Percentiles rank a stretch among this genome's conserved stretches.
phyloP scores from a whole-genome alignment of 1,284 basidiomycete genomes.

The Ustilago crameri region DNA sequence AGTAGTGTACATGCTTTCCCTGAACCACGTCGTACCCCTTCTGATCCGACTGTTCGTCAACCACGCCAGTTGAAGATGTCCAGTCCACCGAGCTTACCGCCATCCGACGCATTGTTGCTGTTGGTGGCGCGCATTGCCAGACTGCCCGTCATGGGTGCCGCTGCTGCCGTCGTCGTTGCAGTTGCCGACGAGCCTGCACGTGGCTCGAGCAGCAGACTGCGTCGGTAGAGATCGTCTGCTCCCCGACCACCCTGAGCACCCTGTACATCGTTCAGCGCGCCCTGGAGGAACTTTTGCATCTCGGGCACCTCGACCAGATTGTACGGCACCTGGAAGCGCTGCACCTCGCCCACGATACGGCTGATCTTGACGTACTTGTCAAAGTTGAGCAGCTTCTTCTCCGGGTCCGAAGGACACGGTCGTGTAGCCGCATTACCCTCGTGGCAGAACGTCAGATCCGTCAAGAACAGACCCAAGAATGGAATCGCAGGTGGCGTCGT shows the following conservation, averaged over 20 bases:
- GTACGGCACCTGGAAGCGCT: conserved; percentile 89
- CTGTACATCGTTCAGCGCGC: conserved; percentile 49
- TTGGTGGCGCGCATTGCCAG: conserved; percentile 38
- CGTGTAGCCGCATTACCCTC: conserved; percentile 91
- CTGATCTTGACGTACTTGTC: conserved; percentile 73
- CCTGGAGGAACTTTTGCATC: conserved; percentile 78
- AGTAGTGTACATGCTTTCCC: too few species aligned
- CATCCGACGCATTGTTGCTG: conserved; percentile 17
- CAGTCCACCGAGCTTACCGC: conserved; percentile 40
- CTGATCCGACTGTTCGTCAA: conserved; percentile 16
- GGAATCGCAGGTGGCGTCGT: conserved; percentile 61
- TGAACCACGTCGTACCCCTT: too few species aligned
- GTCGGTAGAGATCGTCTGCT: conserved; percentile 64
- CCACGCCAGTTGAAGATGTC: conserved; percentile 63
- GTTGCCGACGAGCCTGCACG: conserved; percentile 23
- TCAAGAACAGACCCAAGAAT: conserved; percentile 79
- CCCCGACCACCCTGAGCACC: conserved; percentile 46
- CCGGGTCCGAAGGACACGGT: conserved; percentile 75
- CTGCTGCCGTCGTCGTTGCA: background rate
- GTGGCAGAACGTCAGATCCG: conserved; percentile 92
- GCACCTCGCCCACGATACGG: conserved; percentile 77
- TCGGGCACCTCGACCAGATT: conserved; percentile 84
- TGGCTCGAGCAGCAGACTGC: conserved; percentile 65
- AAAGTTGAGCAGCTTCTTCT: conserved; percentile 89
- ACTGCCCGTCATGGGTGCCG: conserved; percentile 29